Evolutionary conservation across 805 yeast species (phyloP).

Genomic region (Wickerhamomyces kurtzmanii): DNA sequence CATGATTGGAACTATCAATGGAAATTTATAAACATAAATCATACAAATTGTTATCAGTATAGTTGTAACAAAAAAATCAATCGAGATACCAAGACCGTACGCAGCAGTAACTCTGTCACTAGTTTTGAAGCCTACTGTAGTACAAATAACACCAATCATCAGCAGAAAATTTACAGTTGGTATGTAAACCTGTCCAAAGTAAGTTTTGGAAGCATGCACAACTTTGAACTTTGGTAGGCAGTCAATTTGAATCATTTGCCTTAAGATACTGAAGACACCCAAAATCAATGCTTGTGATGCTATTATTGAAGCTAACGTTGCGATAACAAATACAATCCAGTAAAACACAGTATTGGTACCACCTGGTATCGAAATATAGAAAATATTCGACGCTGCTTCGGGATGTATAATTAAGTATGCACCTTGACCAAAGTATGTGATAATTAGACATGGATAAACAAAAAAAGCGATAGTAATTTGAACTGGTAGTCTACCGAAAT

Average conservation of each 20-base stretch:
- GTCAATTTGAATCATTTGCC: conserved; percentile 43
- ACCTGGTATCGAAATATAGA: conserved; percentile 43
- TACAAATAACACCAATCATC: conserved; percentile 38
- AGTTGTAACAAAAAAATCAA: conserved; percentile 46
- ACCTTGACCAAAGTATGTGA: conserved; percentile 50
- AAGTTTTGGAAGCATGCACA: conserved; percentile 31
- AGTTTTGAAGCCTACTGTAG: conserved; percentile 43
- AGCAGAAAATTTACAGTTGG: conserved; percentile 40
- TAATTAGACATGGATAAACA: conserved; percentile 42
- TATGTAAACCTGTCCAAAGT: conserved; percentile 42
- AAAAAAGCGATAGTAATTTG: conserved; percentile 34
- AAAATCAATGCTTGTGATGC: conserved; percentile 53
- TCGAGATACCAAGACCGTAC: conserved; percentile 48
- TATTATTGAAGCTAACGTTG: conserved; percentile 45
- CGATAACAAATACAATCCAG: conserved; percentile 43
- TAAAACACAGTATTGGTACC: conserved; percentile 30
- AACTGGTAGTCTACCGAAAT: conserved; percentile 39
- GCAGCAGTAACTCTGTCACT: conserved; percentile 45
- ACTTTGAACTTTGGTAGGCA: conserved; percentile 42
- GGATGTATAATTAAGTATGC: conserved; percentile 37
- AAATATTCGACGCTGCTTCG: conserved; percentile 27
- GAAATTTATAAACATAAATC: conserved; percentile 31
- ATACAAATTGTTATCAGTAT: conserved; percentile 33
- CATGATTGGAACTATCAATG: conserved; percentile 23
- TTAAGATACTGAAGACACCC: conserved; percentile 41